These are phyloP conservation scores for Candida multigemmis DNA, from an alignment of 805 yeast genomes.

Conservation along the genomic window DNA sequence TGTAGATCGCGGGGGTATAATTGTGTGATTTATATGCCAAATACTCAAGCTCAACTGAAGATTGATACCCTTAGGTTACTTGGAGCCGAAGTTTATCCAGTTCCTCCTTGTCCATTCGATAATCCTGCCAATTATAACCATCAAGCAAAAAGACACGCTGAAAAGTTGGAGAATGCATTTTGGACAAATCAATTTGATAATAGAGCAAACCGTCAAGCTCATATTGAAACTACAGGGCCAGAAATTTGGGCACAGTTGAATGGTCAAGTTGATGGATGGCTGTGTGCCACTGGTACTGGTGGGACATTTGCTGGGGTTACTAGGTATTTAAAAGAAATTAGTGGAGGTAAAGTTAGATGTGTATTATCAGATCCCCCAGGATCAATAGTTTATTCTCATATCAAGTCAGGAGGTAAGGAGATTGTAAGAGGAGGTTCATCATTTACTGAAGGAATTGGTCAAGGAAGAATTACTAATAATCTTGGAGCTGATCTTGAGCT, in stretches of 20 bases:
- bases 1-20: slow-evolving; percentile 79
- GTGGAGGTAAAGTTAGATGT: slow-evolving; percentile 52
- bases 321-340: slow-evolving; percentile 62
- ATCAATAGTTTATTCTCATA: slow-evolving; percentile 70
- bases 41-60: slow-evolving; percentile 76
- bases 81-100: slow-evolving; percentile 85
- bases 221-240: slow-evolving; percentile 85
- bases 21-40: slow-evolving; percentile 84
- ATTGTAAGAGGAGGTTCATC: slow-evolving; percentile 73
- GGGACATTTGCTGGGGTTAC: slow-evolving; percentile 88
- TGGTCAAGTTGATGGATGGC: slow-evolving; percentile 75
- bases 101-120: slow-evolving; percentile 76
- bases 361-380: slow-evolving; percentile 94
- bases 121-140: slow-evolving; percentile 84
- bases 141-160: slow-evolving; percentile 81
- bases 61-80: slow-evolving; percentile 63
- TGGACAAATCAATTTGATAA: slow-evolving; percentile 95
- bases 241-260: slow-evolving; percentile 82
- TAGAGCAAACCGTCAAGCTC: slow-evolving; percentile 80
- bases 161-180: slow-evolving; percentile 62
- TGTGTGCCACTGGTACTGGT: slow-evolving; percentile 90
- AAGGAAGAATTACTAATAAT: slow-evolving; percentile 85
- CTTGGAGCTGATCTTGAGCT: slow-evolving; percentile 61
- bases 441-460: slow-evolving; percentile 95
- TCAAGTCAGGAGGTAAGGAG: slow-evolving; percentile 59